Evolutionary conservation across 495 filamentous ascomycete genomes (phyloP).

Genomic region (Aspergillus olivimuriae): DNA sequence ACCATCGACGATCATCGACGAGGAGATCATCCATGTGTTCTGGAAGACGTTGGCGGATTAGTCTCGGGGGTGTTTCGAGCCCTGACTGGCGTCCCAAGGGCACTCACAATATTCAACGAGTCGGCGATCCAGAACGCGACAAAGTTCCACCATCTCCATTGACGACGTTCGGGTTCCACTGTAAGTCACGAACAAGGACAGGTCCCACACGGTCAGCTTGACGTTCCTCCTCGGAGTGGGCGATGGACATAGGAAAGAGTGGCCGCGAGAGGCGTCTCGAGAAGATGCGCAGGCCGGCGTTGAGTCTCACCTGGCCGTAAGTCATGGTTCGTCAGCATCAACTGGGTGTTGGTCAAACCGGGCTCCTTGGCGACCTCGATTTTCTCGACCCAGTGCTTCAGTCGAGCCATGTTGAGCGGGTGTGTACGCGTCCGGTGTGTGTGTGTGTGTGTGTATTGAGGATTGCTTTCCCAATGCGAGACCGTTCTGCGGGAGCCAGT

Average conservation of each 20-base stretch:
- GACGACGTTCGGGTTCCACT: conserved; percentile 76
- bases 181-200: conserved; percentile 4
- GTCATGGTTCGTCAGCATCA: conserved; percentile 89
- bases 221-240: not conserved
- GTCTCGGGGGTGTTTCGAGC: too few species aligned
- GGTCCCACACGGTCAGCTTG: conserved; percentile 14
- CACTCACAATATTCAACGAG: conserved; percentile 79
- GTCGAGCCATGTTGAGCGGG: conserved; percentile 19
- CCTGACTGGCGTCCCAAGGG: too few species aligned
- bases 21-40: conserved; percentile 98
- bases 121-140: conserved; percentile 91
- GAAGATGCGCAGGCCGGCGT: conserved; percentile 1
- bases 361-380: conserved; percentile 68
- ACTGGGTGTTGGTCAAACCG: conserved; percentile 72
- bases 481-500: not conserved
- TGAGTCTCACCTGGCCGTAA: conserved; percentile 64
- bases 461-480: not conserved
- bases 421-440: not conserved
- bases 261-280: conserved; percentile 1
- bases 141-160: conserved; percentile 88
- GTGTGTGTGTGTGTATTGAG: too few species aligned
- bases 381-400: conserved; percentile 40
- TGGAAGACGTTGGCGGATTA: too few species aligned
- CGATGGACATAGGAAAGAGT: conserved; percentile 3
- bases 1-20: conserved; percentile 69